A percentile compares a stretch with the other conserved stretches of the same genome.
phyloP scores from a whole-genome alignment of 495 filamentous ascomycete species.

The Xylaria longipes region DNA sequence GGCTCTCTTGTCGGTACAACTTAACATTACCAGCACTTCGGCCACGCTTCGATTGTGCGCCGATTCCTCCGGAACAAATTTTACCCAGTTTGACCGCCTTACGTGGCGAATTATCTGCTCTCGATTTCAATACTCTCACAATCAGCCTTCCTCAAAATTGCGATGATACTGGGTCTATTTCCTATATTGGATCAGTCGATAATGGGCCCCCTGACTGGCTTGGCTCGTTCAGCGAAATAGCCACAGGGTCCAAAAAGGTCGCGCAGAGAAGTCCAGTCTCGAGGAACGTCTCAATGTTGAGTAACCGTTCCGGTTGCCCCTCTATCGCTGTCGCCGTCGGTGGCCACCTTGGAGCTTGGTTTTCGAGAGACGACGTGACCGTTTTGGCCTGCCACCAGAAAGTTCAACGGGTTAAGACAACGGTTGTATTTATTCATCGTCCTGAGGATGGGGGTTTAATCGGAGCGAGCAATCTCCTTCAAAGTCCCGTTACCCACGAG shows the following conservation, averaged over 20 bases:
- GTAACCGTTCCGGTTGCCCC: background rate
- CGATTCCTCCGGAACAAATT: no score
- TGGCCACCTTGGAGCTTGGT: no score
- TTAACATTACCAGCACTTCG: background rate
- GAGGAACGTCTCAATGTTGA: background rate
- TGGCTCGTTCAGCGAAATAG: no score
- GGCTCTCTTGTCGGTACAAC: background rate
- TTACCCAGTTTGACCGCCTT: no score
- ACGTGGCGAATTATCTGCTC: no score
- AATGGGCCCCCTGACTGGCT: no score
- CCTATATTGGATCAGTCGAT: no score
- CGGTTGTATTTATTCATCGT: background rate
- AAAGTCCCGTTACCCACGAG: background rate
- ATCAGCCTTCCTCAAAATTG: no score
- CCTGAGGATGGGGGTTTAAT: background rate
- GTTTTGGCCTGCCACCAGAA: background rate
- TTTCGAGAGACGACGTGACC: no score
- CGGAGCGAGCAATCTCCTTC: background rate
- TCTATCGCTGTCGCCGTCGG: no score
- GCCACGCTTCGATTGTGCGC: background rate
- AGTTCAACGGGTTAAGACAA: background rate
- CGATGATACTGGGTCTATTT: no score
- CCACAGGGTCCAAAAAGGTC: background rate
- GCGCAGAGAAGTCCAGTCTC: background rate
- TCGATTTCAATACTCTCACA: no score